phyloP scores from a whole-genome alignment of 2,329 filamentous ascomycete genomes.

The Colletotrichum sidae region DNA sequence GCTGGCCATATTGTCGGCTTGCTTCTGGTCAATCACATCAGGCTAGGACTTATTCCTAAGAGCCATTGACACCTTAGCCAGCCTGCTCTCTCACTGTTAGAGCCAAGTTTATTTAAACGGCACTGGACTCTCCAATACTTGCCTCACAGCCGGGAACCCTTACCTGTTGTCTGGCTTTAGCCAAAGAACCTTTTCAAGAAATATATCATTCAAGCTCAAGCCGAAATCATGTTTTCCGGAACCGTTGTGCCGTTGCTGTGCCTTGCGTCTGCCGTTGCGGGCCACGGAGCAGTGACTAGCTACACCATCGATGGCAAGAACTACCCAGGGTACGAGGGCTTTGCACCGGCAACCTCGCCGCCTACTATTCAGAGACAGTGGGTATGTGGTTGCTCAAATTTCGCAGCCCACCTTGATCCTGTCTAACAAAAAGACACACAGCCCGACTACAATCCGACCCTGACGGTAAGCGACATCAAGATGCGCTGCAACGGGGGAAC shows the following conservation, averaged over 20 bases:
- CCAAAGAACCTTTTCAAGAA: not conserved
- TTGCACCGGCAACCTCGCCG: conserved; percentile 58
- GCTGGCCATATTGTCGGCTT: no score
- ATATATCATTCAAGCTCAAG: not conserved
- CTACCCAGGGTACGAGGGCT: conserved; percentile 60
- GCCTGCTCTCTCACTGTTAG: no score
- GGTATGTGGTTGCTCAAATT: not conserved
- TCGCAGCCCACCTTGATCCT: not conserved
- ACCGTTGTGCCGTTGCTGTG: not conserved
- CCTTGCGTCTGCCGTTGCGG: conserved; percentile 38
- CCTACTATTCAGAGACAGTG: conserved; percentile 69
- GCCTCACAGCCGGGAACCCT: no score
- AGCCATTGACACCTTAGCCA: no score
- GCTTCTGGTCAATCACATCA: no score
- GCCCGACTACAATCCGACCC: conserved; percentile 67
- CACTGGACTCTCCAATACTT: no score
- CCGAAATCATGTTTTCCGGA: conserved; percentile 2
- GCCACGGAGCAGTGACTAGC: conserved; percentile 56
- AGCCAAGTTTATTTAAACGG: no score
- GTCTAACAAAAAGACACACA: not conserved
- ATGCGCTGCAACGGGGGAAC: conserved; percentile 68
- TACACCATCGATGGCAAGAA: conserved; percentile 58
- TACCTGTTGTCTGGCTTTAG: not conserved
- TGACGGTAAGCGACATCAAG: conserved; percentile 58
- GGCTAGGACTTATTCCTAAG: no score